phyloP scores from a whole-genome alignment of 2,329 filamentous ascomycete species.

The Alternaria metachromatica region DNA sequence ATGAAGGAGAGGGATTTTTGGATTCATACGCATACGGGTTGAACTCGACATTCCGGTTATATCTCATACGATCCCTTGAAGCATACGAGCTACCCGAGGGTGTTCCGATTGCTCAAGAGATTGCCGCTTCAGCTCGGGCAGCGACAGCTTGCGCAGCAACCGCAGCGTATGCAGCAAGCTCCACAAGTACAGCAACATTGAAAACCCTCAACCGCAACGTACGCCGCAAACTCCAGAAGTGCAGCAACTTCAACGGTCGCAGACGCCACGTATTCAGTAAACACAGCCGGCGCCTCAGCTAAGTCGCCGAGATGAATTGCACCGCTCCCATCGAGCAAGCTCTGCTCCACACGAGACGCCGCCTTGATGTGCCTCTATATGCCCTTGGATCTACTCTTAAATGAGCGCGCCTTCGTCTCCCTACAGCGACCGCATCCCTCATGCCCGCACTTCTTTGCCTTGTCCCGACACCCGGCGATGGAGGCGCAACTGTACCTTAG shows the following conservation, averaged over 20 bases:
- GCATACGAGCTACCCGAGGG: not conserved
- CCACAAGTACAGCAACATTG: too few species aligned
- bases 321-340: not conserved
- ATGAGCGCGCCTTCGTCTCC: not conserved
- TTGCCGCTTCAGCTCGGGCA: not conserved
- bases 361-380: not conserved
- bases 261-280: too few species aligned
- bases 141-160: too few species aligned
- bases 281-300: too few species aligned
- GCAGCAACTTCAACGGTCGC: too few species aligned
- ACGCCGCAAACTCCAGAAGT: too few species aligned
- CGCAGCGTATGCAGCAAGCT: too few species aligned
- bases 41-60: not conserved
- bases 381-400: not conserved
- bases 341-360: not conserved
- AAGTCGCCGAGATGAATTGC: not conserved
- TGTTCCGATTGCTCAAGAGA: fast-evolving
- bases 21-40: conserved; percentile 30
- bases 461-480: not conserved
- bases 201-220: too few species aligned
- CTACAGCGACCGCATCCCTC: not conserved
- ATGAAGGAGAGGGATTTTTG: conserved; percentile 37
- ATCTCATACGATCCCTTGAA: too few species aligned
- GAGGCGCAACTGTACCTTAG: not conserved
- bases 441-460: not conserved